Evolutionary conservation across 2,329 filamentous ascomycete species (phyloP), one percentile per base, ranked within the genome.

Genomic region (Phaeosphaeriaceae sp.): DNA sequence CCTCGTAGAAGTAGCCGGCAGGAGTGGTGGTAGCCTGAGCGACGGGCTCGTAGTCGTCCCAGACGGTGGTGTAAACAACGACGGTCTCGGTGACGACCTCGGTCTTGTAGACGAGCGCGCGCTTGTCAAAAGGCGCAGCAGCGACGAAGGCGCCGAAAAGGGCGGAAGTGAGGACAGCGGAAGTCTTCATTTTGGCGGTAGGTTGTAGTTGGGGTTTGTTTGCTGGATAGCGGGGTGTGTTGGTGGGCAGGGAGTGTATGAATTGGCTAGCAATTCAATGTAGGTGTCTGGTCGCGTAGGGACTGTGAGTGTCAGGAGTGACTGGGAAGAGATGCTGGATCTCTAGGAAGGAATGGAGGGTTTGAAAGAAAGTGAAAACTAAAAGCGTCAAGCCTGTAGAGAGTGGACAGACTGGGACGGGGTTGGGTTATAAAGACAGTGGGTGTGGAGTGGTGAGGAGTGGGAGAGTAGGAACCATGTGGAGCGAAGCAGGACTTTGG

Each of bases 321-420:
- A 74, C 67, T 62, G 70, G 41, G 48, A 21, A 40, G 68, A 75
- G 73, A 76, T 74, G 66, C 69, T 68, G 54, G 64, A 74, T 74
- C 73, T 76, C 74, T 54, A 59, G 42, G 59, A 63, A 59, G 47
- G 64, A 69, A 66, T 63, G 64, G 58, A 63, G 60, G 65, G 60
- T n/a, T n/a, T 54, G 63, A 75, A 75, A 57, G 69, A 68, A 74
- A 64, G 63, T 65, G 66, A 53, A 68, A 68, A 56, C 63, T 62
- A 52, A 73, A 75, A 71, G 73, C 74, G 61, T 76, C 74, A 75
- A 76, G 74, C 73, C 73, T 76, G 73, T 74, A 76, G 61, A 76
- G 72, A 75, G 71, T 73, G 72, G 57, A 75, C 71, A 74, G 65
- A 61, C 47, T 66, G 61, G 67, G 56, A 25, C 20, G 46, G 20